These are phyloP conservation scores for Penicillium expansum DNA, from an alignment of 2,329 filamentous ascomycete genomes.

Conservation along the genomic window DNA sequence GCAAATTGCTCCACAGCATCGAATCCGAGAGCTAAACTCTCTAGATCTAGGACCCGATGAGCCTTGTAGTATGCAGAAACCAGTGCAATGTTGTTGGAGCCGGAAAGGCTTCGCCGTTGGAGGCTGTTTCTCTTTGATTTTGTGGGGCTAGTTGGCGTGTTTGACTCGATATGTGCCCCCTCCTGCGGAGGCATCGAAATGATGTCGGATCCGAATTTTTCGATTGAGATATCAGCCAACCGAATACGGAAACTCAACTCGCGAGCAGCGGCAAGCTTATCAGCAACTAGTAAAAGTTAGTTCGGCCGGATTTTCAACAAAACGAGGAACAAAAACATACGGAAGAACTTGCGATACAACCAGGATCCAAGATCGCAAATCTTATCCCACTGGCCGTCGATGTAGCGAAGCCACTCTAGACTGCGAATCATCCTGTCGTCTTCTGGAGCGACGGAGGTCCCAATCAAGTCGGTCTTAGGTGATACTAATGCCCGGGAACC, in stretches of 20 bases:
- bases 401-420: constrained; percentile 78
- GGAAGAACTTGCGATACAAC: constrained; percentile 79
- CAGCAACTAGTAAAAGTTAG: constrained; percentile 29
- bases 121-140: constrained; percentile 29
- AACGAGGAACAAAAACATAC: constrained; percentile 56
- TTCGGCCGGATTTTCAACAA: not conserved
- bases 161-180: constrained; percentile 25
- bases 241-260: constrained; percentile 52
- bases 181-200: constrained; percentile 20
- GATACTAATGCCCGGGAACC: constrained; percentile 56
- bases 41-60: constrained; percentile 65
- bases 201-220: constrained; percentile 41
- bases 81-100: constrained; percentile 27
- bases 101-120: constrained; percentile 31
- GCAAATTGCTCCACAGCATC: constrained; percentile 68
- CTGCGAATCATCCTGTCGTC: constrained; percentile 74
- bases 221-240: constrained; percentile 47
- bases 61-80: constrained; percentile 47
- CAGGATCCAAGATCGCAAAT: constrained; percentile 67
- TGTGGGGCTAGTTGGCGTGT: constrained; percentile 32
- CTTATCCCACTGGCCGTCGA: constrained; percentile 68
- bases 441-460: constrained; percentile 56
- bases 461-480: constrained; percentile 70
- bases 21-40: constrained; percentile 63
- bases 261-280: constrained; percentile 54